Evolutionary conservation across 2,329 filamentous ascomycete genomes (phyloP), one percentile per base, ranked within the genome.

Genomic region (Alternaria atra): DNA sequence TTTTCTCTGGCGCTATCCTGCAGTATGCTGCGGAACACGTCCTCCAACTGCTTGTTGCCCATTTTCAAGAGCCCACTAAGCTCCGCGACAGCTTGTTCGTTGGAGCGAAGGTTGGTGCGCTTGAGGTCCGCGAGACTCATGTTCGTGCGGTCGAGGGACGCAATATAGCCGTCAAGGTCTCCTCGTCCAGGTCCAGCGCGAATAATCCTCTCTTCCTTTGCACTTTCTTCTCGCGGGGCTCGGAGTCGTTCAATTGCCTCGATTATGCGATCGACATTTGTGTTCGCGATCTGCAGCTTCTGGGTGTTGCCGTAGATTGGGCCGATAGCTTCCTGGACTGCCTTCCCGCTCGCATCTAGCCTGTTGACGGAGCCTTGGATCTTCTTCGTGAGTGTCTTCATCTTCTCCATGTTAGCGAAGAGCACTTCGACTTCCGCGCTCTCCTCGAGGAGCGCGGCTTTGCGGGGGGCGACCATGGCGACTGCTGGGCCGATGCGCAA

Each of bases 301-400:
- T 93, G 91, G 0, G 95, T 98, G 79, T 97, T 96, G 71, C 91
- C 92, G 75, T 94, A 96, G 42, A 99, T 90, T 8, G 95, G 95
- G 0, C 93, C 93, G 57, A 96, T 93, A 10, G 96, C 94, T 74
- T 97, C 92, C 73, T 93, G 90, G 20, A 98, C 93, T 61, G 91
- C 94, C 80, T 93, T 93, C 17, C 94, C 95, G 54, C 92, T 96
- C 37, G 90, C 88, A 72, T 98, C 93, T 34, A 99, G 84, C 57
- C 94, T 87, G 37, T 89, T 87, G 68, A 97, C 85, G 52, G 92
- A 97, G 29, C 91, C 90, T 79, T 97, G 91, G 57, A 99, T 97
- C 84, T 97, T 97, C 83, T 95, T 97, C 32, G 93, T 97, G 77
- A 98, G 86, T 74, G 93, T 89, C 61, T 93, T 91, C 70, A 96